Conservation (phyloP, 2,329 filamentous ascomycete genomes). For the Ramularia collo-cygni region DNA sequence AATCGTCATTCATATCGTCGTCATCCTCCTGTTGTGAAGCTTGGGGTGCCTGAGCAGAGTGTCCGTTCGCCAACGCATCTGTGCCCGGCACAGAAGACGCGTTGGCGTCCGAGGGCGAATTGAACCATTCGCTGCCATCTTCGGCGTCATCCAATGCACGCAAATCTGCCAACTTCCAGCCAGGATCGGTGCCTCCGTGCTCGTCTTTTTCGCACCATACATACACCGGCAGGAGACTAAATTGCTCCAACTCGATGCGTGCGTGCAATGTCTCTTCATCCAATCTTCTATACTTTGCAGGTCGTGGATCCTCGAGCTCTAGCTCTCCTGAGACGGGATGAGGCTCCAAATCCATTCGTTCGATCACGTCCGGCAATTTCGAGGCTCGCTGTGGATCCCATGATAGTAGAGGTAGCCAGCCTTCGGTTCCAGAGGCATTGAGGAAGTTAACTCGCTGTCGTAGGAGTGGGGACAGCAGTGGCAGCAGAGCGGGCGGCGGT, state of each 20-base stretch:
- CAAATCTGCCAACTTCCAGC: constrained; percentile 69
- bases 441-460: constrained; percentile 59
- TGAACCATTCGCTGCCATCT: constrained; percentile 53
- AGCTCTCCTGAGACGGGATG: constrained; percentile 76
- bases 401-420: constrained; percentile 65
- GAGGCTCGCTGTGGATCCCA: constrained; percentile 56
- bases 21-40: constrained; percentile 44
- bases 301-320: constrained; percentile 62
- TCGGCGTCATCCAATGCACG: constrained; percentile 49
- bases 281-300: constrained; percentile 58
- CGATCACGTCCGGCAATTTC: constrained; percentile 55
- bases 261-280: constrained; percentile 71
- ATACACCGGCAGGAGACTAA: constrained; percentile 58
- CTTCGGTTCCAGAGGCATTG: constrained; percentile 37
- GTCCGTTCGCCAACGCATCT: constrained; percentile 21
- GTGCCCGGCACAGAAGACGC: constrained; percentile 16
- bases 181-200: constrained; percentile 48
- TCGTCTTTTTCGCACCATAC: constrained; percentile 64
- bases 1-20: constrained; percentile 59
- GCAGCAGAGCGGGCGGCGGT: constrained; percentile 54
- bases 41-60: constrained; percentile 8
- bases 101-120: constrained; percentile 56
- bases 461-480: constrained; percentile 56
- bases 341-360: constrained; percentile 62
- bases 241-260: constrained; percentile 54